Evolutionary conservation across 2,329 filamentous ascomycete genomes (phyloP), one percentile per base, ranked within the genome.

Genomic region (Pseudogymnoascus sp.): DNA sequence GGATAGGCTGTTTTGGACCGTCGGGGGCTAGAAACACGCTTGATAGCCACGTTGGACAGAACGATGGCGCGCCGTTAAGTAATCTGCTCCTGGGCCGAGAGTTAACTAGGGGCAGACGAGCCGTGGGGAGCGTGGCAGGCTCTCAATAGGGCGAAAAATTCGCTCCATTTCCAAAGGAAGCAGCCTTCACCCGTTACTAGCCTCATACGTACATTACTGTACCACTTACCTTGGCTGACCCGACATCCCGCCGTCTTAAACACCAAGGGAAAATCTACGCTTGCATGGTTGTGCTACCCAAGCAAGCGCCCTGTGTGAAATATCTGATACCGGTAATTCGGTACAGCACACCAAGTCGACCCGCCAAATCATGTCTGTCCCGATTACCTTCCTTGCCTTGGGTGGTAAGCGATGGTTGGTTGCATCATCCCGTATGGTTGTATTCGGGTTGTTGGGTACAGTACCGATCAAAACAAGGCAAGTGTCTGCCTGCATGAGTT

Each of bases 211-310:
- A 25, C 25, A 47, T 16, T 9, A 39, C 25, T 50, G 43, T 50
- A 50, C 43, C 43, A 50, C 43, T 50, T 30, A 14, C 25, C 43
- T 50, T 50, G 43, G 43, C 43, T 50, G 43, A 30, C 43, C 43
- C 43, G 43, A 18, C 43, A 50, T 50, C 43, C 25, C 43, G 43
- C 43, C 25, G 43, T 50, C 43, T 50, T 50, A 50, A 50, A 50
- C 22, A 50, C 16, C 43, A 50, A 50, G 43, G 43, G 43, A 50
- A 50, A 30, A 50, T 30, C 43, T 30, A 50, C 43, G 43, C 43
- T 50, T 50, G 43, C 43, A 50, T 50, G 43, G 43, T 50, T 50
- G 43, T 50, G 43, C 43, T 50, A 50, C 43, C 43, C 43, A 50
- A 25, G 7, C 43, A 50, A 50, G 25, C 43, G 43, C n/a, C 43